These are phyloP conservation scores for Cladorrhinum sp. DNA, from an alignment of 2,329 filamentous ascomycete genomes.

Conservation along the genomic window DNA sequence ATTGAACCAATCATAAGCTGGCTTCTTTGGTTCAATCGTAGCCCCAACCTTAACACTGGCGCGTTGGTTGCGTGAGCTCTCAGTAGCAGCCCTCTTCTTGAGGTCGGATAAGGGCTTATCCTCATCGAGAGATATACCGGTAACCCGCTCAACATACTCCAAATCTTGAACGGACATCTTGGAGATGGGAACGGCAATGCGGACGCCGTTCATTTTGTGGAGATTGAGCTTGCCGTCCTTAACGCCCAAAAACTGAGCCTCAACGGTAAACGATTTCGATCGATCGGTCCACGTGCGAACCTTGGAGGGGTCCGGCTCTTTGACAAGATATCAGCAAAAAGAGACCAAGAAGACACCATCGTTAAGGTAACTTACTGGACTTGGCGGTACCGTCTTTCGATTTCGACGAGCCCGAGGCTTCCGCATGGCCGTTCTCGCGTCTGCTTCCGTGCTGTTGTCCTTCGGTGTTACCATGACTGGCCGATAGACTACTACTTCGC, in stretches of 20 bases:
- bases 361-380: conserved; percentile 59
- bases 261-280: conserved; percentile 93
- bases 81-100: conserved; percentile 44
- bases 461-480: conserved; percentile 61
- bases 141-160: conserved; percentile 85
- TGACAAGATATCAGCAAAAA: conserved; percentile 14
- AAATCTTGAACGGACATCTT: conserved; percentile 97
- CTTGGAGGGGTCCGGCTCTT: conserved; percentile 79
- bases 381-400: conserved; percentile 55
- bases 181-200: conserved; percentile 89
- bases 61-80: conserved; percentile 19
- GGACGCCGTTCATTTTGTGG: conserved; percentile 96
- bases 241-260: conserved; percentile 91
- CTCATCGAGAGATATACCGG: conserved; percentile 88
- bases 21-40: conserved; percentile 60
- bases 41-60: conserved; percentile 51
- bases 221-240: conserved; percentile 96
- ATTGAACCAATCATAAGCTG: conserved; percentile 97
- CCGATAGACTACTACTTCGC: conserved; percentile 74
- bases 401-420: conserved; percentile 56
- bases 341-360: neutral
- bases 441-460: conserved; percentile 61
- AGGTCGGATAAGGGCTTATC: conserved; percentile 91
- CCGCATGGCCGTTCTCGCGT: conserved; percentile 64
- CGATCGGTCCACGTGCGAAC: conserved; percentile 93